Evolutionary conservation across 108 stramenopile species (phyloP), one percentile per base, ranked within the genome.

Genomic region (Conticribra guillardii): DNA sequence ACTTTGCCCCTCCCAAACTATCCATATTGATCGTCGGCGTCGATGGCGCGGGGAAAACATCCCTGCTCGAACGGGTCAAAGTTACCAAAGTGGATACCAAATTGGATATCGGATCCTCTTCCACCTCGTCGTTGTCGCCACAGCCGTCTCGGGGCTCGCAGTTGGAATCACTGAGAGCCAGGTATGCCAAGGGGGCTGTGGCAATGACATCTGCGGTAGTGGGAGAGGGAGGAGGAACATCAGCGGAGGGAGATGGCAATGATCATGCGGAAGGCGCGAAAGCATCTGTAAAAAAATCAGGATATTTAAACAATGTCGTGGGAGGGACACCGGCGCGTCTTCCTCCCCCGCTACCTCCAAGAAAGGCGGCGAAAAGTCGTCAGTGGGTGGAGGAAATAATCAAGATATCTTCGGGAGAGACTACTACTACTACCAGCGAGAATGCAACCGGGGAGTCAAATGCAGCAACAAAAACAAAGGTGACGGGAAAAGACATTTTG

Each of bases 51-150:
- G 92, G 92, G 45, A 93, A 92, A 76, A 90, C 89, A 15, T 66
- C 92, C 0, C 47, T 90, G 28, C 45, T 93, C 64, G 92, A 93
- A 60, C 84, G 92, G n/a, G 32, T 89, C 70, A 93, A 93, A 60
- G 89, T 89, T 3, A 93, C 92, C 19, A 72, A 89, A 55, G 68
- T 87, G 33, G 67, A 65, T 59, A 67, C 74, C 48, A 41, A 41
- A 41, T 41, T 41, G 37, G 37, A 41, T 11, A 41, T 41, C 11
- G 5, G 8, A 41, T 11, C 34, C 28, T 53, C 22, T 29, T 48
- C 62, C 32, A 9, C 16, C 41, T n/a, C 52, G 15, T 44, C 11
- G 52, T 26, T n/a, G 4, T 11, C 49, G 18, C 0, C 44, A 26
- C 8, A 33, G 8, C 17, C 60, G 32, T 61, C 57, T 24, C 33